Conservation (phyloP, 345 rosid genomes). For the Populus pruinosa region DNA sequence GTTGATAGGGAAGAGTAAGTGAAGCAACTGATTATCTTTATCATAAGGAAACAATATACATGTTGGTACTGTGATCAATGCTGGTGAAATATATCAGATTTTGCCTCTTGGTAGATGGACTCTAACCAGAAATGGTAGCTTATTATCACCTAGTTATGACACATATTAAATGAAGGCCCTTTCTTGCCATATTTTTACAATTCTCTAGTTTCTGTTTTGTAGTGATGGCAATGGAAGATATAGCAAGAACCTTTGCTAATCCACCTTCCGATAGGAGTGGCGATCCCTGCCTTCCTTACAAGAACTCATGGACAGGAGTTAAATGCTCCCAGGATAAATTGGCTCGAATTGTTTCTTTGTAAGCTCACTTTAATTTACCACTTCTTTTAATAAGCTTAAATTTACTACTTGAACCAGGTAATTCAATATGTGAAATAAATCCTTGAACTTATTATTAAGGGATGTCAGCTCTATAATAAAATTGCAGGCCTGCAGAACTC, state of each 20-base stretch:
- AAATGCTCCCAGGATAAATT: constrained; percentile 52
- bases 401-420: not conserved
- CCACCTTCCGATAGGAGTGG: constrained; percentile 83
- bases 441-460: not conserved
- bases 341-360: constrained; percentile 59
- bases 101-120: constrained; percentile 66
- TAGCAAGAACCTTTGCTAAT: constrained; percentile 49
- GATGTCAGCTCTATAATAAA: not conserved
- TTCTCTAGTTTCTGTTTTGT: constrained; percentile 4
- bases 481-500: not conserved
- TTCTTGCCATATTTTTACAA: not conserved
- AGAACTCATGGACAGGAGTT: constrained; percentile 87
- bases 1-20: too few species aligned
- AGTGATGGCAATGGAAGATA: constrained; percentile 62
- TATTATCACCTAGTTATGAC: constrained; percentile 5
- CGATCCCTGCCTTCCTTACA: constrained; percentile 82
- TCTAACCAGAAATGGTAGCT: constrained; percentile 61
- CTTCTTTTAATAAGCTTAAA: not conserved
- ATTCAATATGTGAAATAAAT: not conserved
- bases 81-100: constrained; percentile 74
- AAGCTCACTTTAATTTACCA: constrained; percentile 33
- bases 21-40: too few species aligned
- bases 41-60: constrained; percentile 22
- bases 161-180: not conserved
- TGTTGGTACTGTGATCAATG: constrained; percentile 68